Conservation (phyloP, 352 stramenopile species). For the Peronosclerospora sorghi region DNA sequence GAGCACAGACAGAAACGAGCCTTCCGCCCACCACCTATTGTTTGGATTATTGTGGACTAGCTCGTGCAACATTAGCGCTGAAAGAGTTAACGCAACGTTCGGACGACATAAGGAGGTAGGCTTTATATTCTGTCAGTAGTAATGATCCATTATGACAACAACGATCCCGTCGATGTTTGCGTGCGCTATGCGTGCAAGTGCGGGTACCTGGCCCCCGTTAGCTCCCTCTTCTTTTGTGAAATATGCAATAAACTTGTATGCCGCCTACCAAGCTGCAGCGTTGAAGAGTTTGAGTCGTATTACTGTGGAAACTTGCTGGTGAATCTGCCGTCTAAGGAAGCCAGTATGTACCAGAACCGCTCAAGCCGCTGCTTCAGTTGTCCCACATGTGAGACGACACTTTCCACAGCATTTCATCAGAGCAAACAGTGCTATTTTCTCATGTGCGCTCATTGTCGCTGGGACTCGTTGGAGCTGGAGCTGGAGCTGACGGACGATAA, state of each 20-base stretch:
- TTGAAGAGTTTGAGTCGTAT: constrained; percentile 84
- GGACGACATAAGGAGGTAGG: neutral
- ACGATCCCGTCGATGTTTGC: constrained; percentile 17
- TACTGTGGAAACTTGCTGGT: constrained; percentile 79
- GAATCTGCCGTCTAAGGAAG: constrained; percentile 83
- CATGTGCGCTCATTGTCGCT: constrained; percentile 73
- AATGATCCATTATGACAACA: neutral
- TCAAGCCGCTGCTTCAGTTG: constrained; percentile 79
- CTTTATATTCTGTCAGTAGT: neutral
- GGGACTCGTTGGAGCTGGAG: constrained; percentile 63
- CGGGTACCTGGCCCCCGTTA: constrained; percentile 44
- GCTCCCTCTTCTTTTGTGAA: constrained; percentile 66
- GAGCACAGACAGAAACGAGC: constrained; percentile 60
- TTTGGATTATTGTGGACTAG: constrained; percentile 2
- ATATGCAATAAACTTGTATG: constrained; percentile 68
- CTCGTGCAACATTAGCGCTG: constrained; percentile 3
- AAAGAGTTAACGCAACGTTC: neutral
- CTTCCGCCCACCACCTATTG: constrained; percentile 23
- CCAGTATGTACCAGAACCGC: constrained; percentile 80
- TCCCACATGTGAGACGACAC: constrained; percentile 40
- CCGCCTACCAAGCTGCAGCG: constrained; percentile 46
- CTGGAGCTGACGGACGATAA: constrained; percentile 59
- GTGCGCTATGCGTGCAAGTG: constrained; percentile 71
- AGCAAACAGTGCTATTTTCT: constrained; percentile 58
- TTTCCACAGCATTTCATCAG: constrained; percentile 67